Conservation (phyloP, 371 early-diverging fungal genomes). For the Mucor saturninus region DNA sequence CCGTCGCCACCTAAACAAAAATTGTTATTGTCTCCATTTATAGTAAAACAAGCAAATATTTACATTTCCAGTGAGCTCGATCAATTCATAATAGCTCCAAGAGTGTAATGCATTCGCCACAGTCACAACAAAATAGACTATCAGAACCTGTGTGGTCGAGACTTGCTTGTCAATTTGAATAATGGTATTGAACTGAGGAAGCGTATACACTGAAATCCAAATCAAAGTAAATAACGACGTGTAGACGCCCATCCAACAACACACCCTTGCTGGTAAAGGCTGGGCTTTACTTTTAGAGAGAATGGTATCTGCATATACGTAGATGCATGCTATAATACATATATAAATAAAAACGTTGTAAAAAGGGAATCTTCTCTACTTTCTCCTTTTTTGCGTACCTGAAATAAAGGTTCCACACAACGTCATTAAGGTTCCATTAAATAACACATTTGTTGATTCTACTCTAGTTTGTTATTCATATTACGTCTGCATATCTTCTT, state of each 20-base stretch:
- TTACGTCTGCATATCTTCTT: constrained; percentile 12
- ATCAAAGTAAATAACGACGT: constrained; percentile 45
- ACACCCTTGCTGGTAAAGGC: constrained; percentile 53
- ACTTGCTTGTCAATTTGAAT: constrained; percentile 33
- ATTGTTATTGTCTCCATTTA: constrained; percentile 15
- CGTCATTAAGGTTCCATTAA: constrained; percentile 54
- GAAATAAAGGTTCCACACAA: constrained; percentile 60
- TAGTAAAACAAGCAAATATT: constrained; percentile 17
- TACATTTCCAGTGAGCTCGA: constrained; percentile 56
- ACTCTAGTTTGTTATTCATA: neutral
- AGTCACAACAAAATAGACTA: constrained; percentile 36
- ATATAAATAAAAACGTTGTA: neutral
- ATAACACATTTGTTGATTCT: constrained; percentile 11
- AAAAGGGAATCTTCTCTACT: neutral
- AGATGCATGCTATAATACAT: constrained; percentile 43
- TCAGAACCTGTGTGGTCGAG: constrained; percentile 15
- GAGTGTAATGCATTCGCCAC: constrained; percentile 44
- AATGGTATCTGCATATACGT: constrained; percentile 57
- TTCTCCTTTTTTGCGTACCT: constrained; percentile 31
- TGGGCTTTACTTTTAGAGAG: constrained; percentile 46
- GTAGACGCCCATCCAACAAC: constrained; percentile 58
- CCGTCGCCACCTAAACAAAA: constrained; percentile 56
- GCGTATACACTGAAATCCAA: constrained; percentile 49
- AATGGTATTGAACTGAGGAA: constrained; percentile 46
- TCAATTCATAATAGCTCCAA: constrained; percentile 56